Base-by-base conservation (phyloP, 1,139 yeast genomes). In the Entelexis sorbosivorans region DNA sequence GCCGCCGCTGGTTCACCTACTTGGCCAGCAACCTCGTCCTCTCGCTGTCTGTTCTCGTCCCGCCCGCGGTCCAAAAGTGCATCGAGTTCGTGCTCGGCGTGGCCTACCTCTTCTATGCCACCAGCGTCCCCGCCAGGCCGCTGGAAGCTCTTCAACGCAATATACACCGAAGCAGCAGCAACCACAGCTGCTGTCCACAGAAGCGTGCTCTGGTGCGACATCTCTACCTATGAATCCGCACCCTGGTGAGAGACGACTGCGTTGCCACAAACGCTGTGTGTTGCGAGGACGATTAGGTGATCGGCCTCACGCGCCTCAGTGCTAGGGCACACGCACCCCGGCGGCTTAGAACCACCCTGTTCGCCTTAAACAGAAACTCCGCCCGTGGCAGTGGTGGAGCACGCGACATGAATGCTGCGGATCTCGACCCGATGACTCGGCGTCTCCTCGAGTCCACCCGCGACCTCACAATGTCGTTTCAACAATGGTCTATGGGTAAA, bases 401-500 rank as follows among this genome's bases (percentile, higher is more conserved):
- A 38, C 42, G 32, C 47, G 22, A 32, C 48, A n/a, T 78, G 69
- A 75, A 77, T 60, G 81, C 91, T 16, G 82, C 85, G 46, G 96
- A 87, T 61, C 95, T 0, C 73, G 87, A 55, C 73, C 89, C 55
- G 26, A 35, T 49, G 24, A 39, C 46, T 6, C 17, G 44, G 44
- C 38, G 44, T 24, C 72, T 93, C 49, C 91, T 89, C 32, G 46
- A 20, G 31, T 85, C 96, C 2, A 89, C 97, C 0, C 89, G 89
- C 61, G 91, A 86, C 56, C 72, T 93, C 16, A 71, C 91, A 16
- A 95, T 86, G 61, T 77, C 88, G 34, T 70, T 93, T 51, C 87
- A 95, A 0, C 88, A 80, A 57, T 93, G 99, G 99, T 91, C 98
- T 1, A 75, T 80, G 54, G 79, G 77, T 29, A 76, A 77, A 34